Conservation (phyloP, 192 early-diverging fungal species). For the Coemansia sp. region DNA sequence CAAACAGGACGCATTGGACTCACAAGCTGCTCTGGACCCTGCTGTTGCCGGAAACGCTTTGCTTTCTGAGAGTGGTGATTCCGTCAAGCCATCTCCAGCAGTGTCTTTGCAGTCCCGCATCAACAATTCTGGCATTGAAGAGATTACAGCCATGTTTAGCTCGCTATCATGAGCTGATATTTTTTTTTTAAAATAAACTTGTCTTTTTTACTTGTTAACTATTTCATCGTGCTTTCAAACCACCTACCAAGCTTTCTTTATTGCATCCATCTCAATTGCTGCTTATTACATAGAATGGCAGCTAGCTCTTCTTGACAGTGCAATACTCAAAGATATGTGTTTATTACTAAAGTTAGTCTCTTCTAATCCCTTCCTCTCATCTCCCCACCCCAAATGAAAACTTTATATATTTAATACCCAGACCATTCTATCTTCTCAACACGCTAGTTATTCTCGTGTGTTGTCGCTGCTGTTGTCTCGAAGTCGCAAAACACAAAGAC, state of each 20-base stretch:
- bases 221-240: no score
- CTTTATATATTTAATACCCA: no score
- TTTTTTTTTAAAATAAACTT: background rate
- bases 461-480: slow-evolving; percentile 1
- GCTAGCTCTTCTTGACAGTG: no score
- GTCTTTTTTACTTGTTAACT: background rate
- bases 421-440: no score
- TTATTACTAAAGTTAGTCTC: no score
- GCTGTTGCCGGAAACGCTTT: background rate
- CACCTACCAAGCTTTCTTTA: no score
- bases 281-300: no score
- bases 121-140: background rate
- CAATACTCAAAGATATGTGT: no score
- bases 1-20: slow-evolving; percentile 21
- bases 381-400: no score
- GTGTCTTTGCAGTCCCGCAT: slow-evolving; percentile 4
- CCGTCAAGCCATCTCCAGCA: background rate
- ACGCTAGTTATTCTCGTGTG: no score
- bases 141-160: background rate
- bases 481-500: slow-evolving; percentile 7
- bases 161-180: background rate
- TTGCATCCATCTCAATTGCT: no score
- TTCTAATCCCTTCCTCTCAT: no score
- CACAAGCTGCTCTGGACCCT: slow-evolving; percentile 9
- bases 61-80: background rate